phyloP scores from a whole-genome alignment of 257 asterid species.

The Forsythia viridissima region DNA sequence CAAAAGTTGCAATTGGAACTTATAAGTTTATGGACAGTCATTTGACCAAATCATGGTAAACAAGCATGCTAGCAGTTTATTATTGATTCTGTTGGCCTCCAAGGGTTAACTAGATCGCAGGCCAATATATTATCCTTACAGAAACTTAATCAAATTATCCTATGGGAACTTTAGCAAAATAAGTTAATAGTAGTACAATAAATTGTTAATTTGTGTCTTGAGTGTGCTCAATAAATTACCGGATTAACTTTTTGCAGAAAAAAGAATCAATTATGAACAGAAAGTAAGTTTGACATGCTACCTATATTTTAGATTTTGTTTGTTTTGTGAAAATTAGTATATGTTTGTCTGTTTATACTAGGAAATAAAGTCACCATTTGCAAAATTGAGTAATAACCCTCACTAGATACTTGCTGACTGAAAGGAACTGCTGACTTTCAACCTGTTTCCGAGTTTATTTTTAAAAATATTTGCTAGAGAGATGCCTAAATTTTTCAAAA shows the following conservation, averaged over 20 bases:
- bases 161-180: neutral
- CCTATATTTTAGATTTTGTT: no score
- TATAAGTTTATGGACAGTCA: neutral
- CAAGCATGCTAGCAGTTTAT: constrained; percentile 10
- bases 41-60: constrained; percentile 2
- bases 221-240: neutral
- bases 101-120: neutral
- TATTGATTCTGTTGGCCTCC: neutral
- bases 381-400: neutral
- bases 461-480: neutral
- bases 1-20: constrained; percentile 11
- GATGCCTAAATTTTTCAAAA: neutral
- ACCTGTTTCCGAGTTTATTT: neutral
- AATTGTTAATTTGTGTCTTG: neutral
- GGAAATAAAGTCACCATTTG: neutral
- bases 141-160: neutral
- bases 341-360: no score
- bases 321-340: no score
- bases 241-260: no score
- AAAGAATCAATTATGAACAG: no score
- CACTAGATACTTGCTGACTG: neutral
- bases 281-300: no score
- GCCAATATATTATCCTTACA: neutral
- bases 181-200: neutral
- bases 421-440: neutral